These are phyloP conservation scores for Pharus latifolius DNA, from an alignment of 176 grass and related monocot genomes.

Conservation along the genomic window DNA sequence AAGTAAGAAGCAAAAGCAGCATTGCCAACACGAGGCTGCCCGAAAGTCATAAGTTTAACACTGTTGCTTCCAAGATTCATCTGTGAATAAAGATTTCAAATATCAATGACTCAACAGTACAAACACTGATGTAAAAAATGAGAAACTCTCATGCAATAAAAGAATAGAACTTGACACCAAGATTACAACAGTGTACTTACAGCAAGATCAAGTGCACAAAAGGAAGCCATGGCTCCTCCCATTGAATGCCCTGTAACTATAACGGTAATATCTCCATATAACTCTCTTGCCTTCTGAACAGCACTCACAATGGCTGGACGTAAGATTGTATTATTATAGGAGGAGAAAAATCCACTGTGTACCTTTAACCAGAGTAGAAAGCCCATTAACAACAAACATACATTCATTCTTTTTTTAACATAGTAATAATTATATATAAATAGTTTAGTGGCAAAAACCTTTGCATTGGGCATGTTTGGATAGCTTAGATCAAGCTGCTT, in stretches of 20 bases:
- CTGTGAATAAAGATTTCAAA: conserved; percentile 18
- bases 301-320: conserved; percentile 37
- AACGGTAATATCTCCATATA: conserved; percentile 21
- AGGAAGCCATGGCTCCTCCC: conserved; percentile 61
- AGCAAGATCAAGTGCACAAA: conserved; percentile 58
- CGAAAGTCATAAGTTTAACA: conserved; percentile 54
- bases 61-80: conserved; percentile 32
- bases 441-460: conserved; percentile 15
- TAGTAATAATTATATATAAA: neutral
- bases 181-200: conserved; percentile 20
- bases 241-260: conserved; percentile 67
- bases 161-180: neutral
- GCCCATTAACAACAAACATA: neutral
- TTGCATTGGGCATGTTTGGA: conserved; percentile 62
- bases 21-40: conserved; percentile 67
- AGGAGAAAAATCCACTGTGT: conserved; percentile 57
- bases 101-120: neutral
- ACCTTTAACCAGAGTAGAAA: conserved; percentile 32
- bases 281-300: conserved; percentile 30
- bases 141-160: too few relatives aligned
- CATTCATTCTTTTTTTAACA: too few relatives aligned
- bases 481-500: conserved; percentile 89
- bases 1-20: conserved; percentile 51
- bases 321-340: conserved; percentile 53
- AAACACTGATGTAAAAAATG: neutral